Percentiles rank a stretch among this genome's conserved stretches.
Evolutionary conservation across 768 basidiomycete species (phyloP).

Genomic region (Agrocybe pediades): DNA sequence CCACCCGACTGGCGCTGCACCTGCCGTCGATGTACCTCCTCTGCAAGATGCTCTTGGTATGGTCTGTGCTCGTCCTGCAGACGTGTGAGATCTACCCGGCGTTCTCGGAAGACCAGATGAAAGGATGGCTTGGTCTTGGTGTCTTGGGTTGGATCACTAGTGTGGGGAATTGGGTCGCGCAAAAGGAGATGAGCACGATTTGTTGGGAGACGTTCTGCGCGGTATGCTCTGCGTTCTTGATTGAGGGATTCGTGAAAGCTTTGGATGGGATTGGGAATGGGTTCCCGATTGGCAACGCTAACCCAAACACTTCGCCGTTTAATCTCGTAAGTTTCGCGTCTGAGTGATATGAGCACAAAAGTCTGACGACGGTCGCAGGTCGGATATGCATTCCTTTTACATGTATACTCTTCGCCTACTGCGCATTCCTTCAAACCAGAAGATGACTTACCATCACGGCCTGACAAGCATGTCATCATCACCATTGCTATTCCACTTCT

Average conservation of each 20-base stretch:
- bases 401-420: constrained; percentile 70
- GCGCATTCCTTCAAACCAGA: constrained; percentile 50
- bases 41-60: constrained; percentile 55
- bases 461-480: constrained; percentile 73
- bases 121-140: constrained; percentile 15
- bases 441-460: constrained; percentile 53
- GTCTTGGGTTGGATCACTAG: constrained; percentile 24
- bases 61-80: constrained; percentile 62
- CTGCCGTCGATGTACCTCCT: constrained; percentile 66
- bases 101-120: constrained; percentile 18
- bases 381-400: constrained; percentile 75
- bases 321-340: constrained; percentile 56
- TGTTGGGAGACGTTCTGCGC: constrained; percentile 78
- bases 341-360: constrained; percentile 4
- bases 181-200: constrained; percentile 58
- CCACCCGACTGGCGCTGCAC: constrained; percentile 60
- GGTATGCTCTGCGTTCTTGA: constrained; percentile 62
- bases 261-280: constrained; percentile 60
- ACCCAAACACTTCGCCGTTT: constrained; percentile 60
- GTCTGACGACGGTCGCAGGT: constrained; percentile 45
- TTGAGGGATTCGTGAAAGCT: constrained; percentile 68
- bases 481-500: constrained; percentile 73
- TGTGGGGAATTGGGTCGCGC: constrained; percentile 46
- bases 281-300: constrained; percentile 35
- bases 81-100: constrained; percentile 35